These are phyloP conservation scores for Trichoderma virens DNA, from an alignment of 495 filamentous ascomycete genomes.

Conservation along the genomic window DNA sequence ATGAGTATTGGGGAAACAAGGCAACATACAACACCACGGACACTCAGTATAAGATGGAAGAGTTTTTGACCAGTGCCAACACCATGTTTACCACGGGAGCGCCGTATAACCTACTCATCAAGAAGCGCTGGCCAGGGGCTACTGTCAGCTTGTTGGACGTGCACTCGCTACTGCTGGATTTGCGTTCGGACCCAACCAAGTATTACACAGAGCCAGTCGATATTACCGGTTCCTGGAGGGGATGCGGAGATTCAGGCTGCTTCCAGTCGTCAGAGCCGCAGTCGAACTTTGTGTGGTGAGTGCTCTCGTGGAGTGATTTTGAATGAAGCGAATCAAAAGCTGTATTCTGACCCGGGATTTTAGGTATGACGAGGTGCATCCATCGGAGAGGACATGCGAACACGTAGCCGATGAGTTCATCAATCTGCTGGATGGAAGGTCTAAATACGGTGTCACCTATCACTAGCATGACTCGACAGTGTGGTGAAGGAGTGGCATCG, in stretches of 20 bases:
- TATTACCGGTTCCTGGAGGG: conserved; percentile 48
- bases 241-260: conserved; percentile 38
- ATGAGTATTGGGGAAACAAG: conserved; percentile 55
- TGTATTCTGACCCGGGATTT: no score
- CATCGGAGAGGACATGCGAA: conserved; percentile 47
- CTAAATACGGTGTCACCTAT: background rate
- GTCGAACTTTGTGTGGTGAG: conserved; percentile 30
- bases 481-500: no score
- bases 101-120: conserved; percentile 44
- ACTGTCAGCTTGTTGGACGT: conserved; percentile 58
- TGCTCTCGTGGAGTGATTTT: background rate
- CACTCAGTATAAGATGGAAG: conserved; percentile 50
- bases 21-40: conserved; percentile 39
- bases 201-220: conserved; percentile 60
- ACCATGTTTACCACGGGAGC: conserved; percentile 53
- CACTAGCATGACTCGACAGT: background rate
- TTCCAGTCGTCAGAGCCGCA: conserved; percentile 21
- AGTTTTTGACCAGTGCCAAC: conserved; percentile 55
- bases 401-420: conserved; percentile 10
- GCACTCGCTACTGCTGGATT: conserved; percentile 54
- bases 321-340: no score
- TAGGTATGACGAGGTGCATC: conserved; percentile 59
- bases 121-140: conserved; percentile 49
- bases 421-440: background rate
- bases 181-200: conserved; percentile 47